Evolutionary conservation across 345 rosid species (phyloP).

Genomic region (Citrus hindsii): DNA sequence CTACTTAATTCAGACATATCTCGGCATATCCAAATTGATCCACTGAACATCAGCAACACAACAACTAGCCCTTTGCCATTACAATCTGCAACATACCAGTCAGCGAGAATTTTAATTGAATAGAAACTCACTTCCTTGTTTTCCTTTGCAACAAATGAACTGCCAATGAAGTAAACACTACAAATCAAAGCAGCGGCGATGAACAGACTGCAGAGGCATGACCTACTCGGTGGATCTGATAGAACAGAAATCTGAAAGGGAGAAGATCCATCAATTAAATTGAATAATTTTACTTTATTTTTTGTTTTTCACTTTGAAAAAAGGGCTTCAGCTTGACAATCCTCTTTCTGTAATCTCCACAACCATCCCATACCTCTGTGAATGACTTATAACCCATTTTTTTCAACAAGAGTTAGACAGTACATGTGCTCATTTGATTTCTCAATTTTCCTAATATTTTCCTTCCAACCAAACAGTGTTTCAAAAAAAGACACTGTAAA

Average conservation of each 20-base stretch:
- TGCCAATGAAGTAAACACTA: conserved; percentile 56
- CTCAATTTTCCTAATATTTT: neutral
- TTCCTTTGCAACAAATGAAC: conserved; percentile 40
- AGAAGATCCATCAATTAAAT: neutral
- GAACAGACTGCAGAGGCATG: conserved; percentile 54
- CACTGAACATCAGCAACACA: neutral
- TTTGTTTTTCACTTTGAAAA: neutral
- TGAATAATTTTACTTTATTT: neutral
- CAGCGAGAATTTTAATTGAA: neutral
- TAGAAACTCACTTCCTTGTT: conserved; percentile 53
- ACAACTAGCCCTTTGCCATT: neutral
- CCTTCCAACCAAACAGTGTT: neutral
- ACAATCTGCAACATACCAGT: neutral
- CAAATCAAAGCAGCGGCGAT: conserved; percentile 43
- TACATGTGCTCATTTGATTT: neutral
- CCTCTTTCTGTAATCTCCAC: neutral
- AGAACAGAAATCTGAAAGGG: conserved; percentile 35
- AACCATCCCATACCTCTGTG: neutral
- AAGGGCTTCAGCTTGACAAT: neutral
- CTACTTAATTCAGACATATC: neutral
- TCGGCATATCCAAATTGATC: neutral
- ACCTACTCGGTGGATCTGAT: conserved; percentile 45
- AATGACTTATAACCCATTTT: neutral
- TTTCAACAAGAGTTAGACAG: neutral
- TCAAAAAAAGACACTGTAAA: neutral